A percentile compares a stretch with the other conserved stretches of the same genome.
These are phyloP conservation scores for Termitomyces sp. DNA, from an alignment of 768 basidiomycete species.

Conservation along the genomic window DNA sequence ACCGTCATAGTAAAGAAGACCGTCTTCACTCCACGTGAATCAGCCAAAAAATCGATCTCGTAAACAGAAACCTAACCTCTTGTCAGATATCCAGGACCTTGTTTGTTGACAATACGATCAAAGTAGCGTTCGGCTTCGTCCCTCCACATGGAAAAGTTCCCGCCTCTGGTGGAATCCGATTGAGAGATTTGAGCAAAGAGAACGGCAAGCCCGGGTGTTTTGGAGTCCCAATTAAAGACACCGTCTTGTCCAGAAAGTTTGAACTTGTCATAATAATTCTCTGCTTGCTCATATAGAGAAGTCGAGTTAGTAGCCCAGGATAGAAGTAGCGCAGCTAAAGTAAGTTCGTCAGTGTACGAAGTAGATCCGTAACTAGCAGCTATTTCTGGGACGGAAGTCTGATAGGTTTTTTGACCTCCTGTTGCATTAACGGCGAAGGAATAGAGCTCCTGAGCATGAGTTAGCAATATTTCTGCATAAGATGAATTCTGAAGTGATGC, in stretches of 20 bases:
- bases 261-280: slow-evolving; percentile 53
- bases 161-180: slow-evolving; percentile 44
- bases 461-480: slow-evolving; percentile 65
- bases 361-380: slow-evolving; percentile 67
- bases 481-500: slow-evolving; percentile 67
- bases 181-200: slow-evolving; percentile 71
- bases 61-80: slow-evolving; percentile 40
- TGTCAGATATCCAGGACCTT: slow-evolving; percentile 53
- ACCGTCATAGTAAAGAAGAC: slow-evolving; percentile 76
- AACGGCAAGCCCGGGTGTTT: slow-evolving; percentile 70
- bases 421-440: slow-evolving; percentile 67
- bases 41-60: not conserved
- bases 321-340: slow-evolving; percentile 73
- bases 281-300: slow-evolving; percentile 56
- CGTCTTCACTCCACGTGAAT: slow-evolving; percentile 39
- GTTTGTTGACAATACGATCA: slow-evolving; percentile 59
- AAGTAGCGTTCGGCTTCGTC: slow-evolving; percentile 68
- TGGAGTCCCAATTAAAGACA: slow-evolving; percentile 89
- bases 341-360: slow-evolving; percentile 66
- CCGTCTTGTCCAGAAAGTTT: slow-evolving; percentile 43
- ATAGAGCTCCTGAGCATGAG: slow-evolving; percentile 74
- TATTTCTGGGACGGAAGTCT: slow-evolving; percentile 62
- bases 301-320: slow-evolving; percentile 64
- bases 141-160: slow-evolving; percentile 65
- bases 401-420: slow-evolving; percentile 57